Base-by-base conservation (phyloP, 2,329 filamentous ascomycete genomes). In the Saccharata proteae region DNA sequence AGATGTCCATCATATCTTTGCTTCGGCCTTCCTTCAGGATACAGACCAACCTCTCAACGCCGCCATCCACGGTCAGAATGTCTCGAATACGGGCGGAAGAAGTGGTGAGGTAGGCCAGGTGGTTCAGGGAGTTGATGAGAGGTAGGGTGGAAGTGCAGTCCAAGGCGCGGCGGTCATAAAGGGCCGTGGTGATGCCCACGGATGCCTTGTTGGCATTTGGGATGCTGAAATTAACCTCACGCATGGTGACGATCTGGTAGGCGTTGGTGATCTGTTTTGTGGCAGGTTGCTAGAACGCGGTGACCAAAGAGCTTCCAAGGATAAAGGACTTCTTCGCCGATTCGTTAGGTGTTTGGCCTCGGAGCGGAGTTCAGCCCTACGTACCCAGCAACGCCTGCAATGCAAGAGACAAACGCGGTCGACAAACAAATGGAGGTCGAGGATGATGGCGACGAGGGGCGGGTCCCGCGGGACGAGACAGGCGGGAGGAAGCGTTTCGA, bases 1-100 rank as follows among this genome's bases (percentile, higher is more conserved):
- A 98, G 82, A 93, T 93, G 57, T 94, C 88, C 88, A 96, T 94
- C 77, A 94, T 80, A 55, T 98, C 88, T 59, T 86, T 92, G 62
- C 83, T 94, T 52, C 90, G 73, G 40, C 90, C 90, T 59, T 93
- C 84, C 61, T 98, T 98, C 57, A 98, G 73, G 51, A 98, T 94
- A 70, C 85, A 94, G 54, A 98, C 83, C 45, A 98, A 67, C 42
- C 88, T 69, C 64, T 98, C 90, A 57, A 98, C 90, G 40, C 90
- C 90, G 59, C 90, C 90, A 80, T 98, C 90, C 62, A 98, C 84
- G 35, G 88, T 96, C 42, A 98, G 72, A 41, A 98, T 98, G 55
- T 98, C 90, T 47, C 90, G 77, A 57, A 98, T 98, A 40, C 90
- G 83, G 40, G 88, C 88, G 3, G 90, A 98, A 3, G 90, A 96